Evolutionary conservation across 148 eudicot species (phyloP).

Genomic region (Nepenthes mirabilis): DNA sequence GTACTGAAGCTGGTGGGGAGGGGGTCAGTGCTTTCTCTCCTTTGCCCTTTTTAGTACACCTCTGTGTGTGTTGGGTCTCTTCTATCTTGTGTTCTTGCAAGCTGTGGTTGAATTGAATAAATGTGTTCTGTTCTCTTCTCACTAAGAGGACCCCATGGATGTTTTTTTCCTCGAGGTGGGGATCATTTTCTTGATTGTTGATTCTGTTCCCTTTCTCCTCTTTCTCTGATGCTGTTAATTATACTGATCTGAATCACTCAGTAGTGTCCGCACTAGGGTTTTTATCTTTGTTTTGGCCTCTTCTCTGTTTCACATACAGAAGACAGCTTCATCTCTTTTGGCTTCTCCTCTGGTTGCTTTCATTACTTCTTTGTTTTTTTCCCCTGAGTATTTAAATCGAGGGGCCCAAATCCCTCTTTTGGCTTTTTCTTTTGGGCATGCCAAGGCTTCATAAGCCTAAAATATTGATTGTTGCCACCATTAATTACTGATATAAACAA

Average conservation of each 20-base stretch:
- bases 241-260: no score
- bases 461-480: no score
- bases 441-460: no score
- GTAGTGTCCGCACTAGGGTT: not conserved
- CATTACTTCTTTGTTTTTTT: not conserved
- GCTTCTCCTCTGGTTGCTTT: conserved; percentile 14
- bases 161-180: no score
- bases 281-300: not conserved
- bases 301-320: conserved; percentile 11
- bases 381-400: conserved; percentile 7
- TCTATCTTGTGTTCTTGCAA: not conserved
- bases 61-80: not conserved
- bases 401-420: conserved; percentile 11
- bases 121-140: no score
- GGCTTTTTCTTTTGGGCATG: conserved; percentile 5
- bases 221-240: no score
- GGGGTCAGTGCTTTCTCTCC: not conserved
- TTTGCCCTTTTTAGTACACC: not conserved
- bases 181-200: no score
- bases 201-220: no score
- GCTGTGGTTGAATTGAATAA: not conserved
- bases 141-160: no score
- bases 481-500: no score
- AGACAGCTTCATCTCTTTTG: conserved; percentile 19
- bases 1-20: not conserved